Percentiles rank a stretch among this genome's conserved stretches.
These are phyloP conservation scores for Ophiostoma quercus DNA, from an alignment of 2,329 filamentous ascomycete species.

Conservation along the genomic window DNA sequence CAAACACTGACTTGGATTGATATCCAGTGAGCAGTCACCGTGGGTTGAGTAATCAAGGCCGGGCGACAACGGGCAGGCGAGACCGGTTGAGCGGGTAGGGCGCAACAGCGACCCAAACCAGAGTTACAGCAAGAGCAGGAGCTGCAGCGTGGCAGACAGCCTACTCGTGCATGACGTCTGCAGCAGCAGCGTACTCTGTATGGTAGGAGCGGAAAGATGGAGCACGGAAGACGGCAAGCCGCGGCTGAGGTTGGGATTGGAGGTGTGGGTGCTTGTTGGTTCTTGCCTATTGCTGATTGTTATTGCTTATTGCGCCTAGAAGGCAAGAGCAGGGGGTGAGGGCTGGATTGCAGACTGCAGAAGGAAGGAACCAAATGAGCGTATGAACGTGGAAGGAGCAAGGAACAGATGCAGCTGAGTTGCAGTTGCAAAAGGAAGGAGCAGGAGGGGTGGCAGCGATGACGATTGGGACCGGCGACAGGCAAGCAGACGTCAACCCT, in stretches of 20 bases:
- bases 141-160: neutral
- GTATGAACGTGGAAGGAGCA: neutral
- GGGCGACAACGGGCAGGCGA: neutral
- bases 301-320: neutral
- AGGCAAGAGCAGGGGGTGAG: neutral
- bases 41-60: conserved; percentile 2
- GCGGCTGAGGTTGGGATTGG: neutral
- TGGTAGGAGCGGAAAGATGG: neutral
- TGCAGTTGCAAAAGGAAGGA: conserved; percentile 1
- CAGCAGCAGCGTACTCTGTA: neutral
- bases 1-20: no score
- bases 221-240: conserved; percentile 4
- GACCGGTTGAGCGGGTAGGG: conserved; percentile 9
- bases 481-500: neutral
- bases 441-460: neutral
- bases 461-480: no score
- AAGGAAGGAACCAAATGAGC: neutral
- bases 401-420: neutral
- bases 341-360: no score
- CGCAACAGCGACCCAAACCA: neutral
- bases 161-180: neutral
- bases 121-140: neutral
- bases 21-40: neutral
- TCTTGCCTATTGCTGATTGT: neutral
- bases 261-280: neutral